Conservation (phyloP, 78 protist genomes). For the slime mould (Dictyostelium discoideum) region dicty_2.7 NC_007088.5:6709501-6710000, state of each 20-base stretch:
- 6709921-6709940: not conserved
- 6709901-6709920: not conserved
- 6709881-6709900: not conserved
- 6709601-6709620: slow-evolving; percentile 61
- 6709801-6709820: not conserved
- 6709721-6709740: not conserved
- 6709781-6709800: not conserved
- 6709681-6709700: not conserved
- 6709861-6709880: not conserved
- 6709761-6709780: slow-evolving; percentile 17
- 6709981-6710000: not conserved
- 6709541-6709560: slow-evolving; percentile 69
- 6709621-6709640: slow-evolving; percentile 61
- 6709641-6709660: slow-evolving; percentile 42
- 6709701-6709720: not conserved
- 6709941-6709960: not conserved
- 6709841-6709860: not conserved
- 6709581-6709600: slow-evolving; percentile 42
- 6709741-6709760: not conserved
- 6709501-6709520: not conserved
- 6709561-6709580: slow-evolving; percentile 60
- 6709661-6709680: not conserved
- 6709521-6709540: too few relatives aligned
- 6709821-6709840: slow-evolving; percentile 1
- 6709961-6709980: not conserved